phyloP scores from a whole-genome alignment of 2,329 filamentous ascomycete genomes.

The Paraphoma sp. region DNA sequence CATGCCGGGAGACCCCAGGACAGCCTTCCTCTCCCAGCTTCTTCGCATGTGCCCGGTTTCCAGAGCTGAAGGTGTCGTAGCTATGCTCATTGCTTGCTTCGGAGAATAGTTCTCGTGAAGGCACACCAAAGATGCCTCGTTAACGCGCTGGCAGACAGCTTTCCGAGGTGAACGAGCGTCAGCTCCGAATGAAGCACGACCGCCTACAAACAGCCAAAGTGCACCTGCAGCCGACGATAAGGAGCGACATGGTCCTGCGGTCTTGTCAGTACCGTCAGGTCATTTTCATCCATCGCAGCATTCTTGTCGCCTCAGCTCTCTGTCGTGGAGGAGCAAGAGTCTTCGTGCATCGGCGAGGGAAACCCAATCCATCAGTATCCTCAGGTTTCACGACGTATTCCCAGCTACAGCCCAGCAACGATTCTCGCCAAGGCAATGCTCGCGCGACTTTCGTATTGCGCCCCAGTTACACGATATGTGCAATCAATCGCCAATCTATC shows the following conservation, averaged over 20 bases:
- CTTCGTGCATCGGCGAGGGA: background rate
- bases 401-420: slow-evolving; percentile 2
- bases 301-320: background rate
- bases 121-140: too few species aligned
- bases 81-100: background rate
- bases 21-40: too few species aligned
- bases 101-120: too few species aligned
- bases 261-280: background rate
- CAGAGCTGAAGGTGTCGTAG: too few species aligned
- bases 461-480: slow-evolving; percentile 29
- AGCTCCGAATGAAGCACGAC: background rate
- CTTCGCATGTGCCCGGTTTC: too few species aligned
- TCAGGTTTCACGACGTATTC: background rate
- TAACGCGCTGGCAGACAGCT: too few species aligned
- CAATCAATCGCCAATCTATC: slow-evolving; percentile 46
- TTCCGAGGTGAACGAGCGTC: background rate
- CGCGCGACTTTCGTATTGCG: slow-evolving; percentile 18
- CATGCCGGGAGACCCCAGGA: too few species aligned
- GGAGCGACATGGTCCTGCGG: background rate
- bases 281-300: background rate
- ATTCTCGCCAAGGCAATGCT: slow-evolving; percentile 20
- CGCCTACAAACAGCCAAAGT: background rate
- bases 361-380: background rate
- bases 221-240: background rate
- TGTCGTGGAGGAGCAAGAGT: background rate